phyloP scores from a whole-genome alignment of 75 land plant genomes.

The Cryptomeria japonica region DNA sequence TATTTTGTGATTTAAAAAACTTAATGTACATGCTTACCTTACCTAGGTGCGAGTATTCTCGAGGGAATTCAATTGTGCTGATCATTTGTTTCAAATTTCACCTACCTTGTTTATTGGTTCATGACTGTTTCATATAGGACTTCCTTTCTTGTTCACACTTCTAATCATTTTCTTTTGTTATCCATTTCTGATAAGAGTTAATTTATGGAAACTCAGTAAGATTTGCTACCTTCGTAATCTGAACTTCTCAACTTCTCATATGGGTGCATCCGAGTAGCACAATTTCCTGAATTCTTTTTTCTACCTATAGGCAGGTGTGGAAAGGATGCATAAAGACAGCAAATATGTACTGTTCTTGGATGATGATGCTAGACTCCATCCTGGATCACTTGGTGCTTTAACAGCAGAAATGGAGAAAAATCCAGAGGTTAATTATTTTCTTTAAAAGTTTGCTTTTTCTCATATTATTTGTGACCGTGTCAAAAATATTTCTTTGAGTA shows the following conservation, averaged over 20 bases:
- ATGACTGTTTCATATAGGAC: not conserved
- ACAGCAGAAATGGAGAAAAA: slow-evolving; percentile 86
- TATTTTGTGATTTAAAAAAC: not conserved
- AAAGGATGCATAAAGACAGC: slow-evolving; percentile 90
- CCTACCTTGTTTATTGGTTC: not conserved
- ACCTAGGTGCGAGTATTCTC: not conserved
- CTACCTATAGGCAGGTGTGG: slow-evolving; percentile 85
- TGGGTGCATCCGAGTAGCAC: not conserved
- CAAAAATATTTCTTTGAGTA: not conserved
- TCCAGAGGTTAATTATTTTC: slow-evolving; percentile 63
- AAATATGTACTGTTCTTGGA: slow-evolving; percentile 97
- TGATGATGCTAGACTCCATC: slow-evolving; percentile 98
- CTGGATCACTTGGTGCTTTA: slow-evolving; percentile 94
- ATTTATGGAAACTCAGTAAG: not conserved
- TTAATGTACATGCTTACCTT: not conserved
- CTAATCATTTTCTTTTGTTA: not conserved
- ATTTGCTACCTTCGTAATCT: not conserved
- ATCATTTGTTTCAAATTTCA: not conserved
- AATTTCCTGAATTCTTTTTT: not conserved
- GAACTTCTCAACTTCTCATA: not conserved
- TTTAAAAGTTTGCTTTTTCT: not conserved
- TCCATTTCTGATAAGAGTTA: not conserved
- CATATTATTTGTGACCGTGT: not conserved
- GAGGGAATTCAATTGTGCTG: not conserved
- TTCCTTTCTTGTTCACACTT: not conserved